These are phyloP conservation scores for Plasmodium vivax DNA, from an alignment of 169 alveolate genomes.

Conservation along the genomic window DNA sequence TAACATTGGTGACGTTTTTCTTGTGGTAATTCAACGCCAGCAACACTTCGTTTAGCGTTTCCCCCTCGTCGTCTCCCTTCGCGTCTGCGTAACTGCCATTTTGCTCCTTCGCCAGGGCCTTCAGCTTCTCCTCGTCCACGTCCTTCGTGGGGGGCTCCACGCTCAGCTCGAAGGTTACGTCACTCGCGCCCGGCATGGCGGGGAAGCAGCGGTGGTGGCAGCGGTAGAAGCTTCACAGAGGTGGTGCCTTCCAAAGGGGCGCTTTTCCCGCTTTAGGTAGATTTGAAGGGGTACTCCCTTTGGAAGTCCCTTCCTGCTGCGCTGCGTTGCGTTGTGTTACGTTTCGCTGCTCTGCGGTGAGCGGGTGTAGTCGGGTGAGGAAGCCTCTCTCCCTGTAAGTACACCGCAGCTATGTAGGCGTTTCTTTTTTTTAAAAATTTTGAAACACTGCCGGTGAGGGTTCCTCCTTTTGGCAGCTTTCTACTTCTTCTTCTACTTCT, in stretches of 20 bases:
- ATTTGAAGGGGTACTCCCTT: background rate
- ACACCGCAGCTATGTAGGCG: background rate
- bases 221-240: background rate
- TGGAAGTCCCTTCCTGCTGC: background rate
- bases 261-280: background rate
- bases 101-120: background rate
- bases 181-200: background rate
- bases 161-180: background rate
- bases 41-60: background rate
- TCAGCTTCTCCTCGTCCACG: background rate
- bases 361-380: background rate
- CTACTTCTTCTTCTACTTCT: no score
- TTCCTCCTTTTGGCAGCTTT: background rate
- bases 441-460: background rate
- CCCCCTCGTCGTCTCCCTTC: background rate
- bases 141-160: background rate
- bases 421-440: no score
- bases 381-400: background rate
- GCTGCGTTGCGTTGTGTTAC: background rate
- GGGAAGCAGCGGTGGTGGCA: no score
- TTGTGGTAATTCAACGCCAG: slow-evolving; percentile 4
- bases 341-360: background rate
- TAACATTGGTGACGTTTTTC: slow-evolving; percentile 30
- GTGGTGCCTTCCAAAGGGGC: background rate
- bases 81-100: background rate